These are phyloP conservation scores for Termitomyces sp. DNA, from an alignment of 768 basidiomycete genomes.

Conservation along the genomic window DNA sequence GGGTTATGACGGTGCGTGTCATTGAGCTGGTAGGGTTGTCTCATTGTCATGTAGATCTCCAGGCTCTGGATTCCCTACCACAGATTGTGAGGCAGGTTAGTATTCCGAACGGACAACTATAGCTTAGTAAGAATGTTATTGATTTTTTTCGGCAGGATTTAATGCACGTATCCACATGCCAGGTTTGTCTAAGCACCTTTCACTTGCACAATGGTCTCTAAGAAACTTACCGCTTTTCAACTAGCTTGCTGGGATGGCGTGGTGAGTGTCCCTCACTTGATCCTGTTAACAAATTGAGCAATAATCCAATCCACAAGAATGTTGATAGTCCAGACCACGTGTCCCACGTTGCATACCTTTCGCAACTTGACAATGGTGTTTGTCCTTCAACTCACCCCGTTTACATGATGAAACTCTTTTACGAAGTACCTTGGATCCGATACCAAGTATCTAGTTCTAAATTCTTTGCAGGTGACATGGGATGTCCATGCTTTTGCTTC, in stretches of 20 bases:
- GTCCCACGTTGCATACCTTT: conserved; percentile 28
- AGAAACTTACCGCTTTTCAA: neutral
- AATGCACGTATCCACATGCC: conserved; percentile 34
- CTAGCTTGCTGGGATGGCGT: conserved; percentile 34
- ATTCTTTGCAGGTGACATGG: conserved; percentile 28
- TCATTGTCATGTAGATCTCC: neutral
- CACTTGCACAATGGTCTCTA: neutral
- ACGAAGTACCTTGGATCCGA: conserved; percentile 20
- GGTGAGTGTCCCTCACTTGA: conserved; percentile 15
- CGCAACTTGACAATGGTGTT: conserved; percentile 29
- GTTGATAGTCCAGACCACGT: conserved; percentile 32
- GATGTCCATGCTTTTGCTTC: conserved; percentile 25
- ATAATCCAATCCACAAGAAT: conserved; percentile 20
- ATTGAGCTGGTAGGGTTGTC: neutral
- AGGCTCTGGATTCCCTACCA: conserved; percentile 35
- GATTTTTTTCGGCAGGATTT: conserved; percentile 18
- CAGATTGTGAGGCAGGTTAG: conserved; percentile 31
- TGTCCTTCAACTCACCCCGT: conserved; percentile 32
- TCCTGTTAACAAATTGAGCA: neutral
- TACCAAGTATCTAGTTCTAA: neutral
- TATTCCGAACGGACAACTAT: neutral
- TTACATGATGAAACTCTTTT: conserved; percentile 32
- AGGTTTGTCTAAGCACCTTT: conserved; percentile 4
- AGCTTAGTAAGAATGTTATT: neutral
- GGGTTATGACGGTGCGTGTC: conserved; percentile 21